Evolutionary conservation across 192 early-diverging fungal genomes (phyloP).

Genomic region (Podochytrium sp.): DNA sequence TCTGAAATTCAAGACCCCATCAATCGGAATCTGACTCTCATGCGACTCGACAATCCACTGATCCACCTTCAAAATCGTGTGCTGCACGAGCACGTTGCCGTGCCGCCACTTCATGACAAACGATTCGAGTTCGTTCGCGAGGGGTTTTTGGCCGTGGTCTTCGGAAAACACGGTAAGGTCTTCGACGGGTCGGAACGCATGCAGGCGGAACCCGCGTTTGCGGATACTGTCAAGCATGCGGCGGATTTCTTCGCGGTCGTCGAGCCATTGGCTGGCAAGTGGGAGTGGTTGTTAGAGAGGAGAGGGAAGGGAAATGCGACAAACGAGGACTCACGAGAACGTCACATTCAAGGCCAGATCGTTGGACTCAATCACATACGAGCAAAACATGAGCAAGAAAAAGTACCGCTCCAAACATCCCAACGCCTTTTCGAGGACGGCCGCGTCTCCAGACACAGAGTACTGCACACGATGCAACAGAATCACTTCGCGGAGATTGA

Average conservation of each 20-base stretch:
- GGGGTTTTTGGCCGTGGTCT: conserved; percentile 23
- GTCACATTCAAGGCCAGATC: conserved; percentile 6
- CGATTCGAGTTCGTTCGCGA: conserved; percentile 55
- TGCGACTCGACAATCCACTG: conserved; percentile 47
- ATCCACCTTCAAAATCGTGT: conserved; percentile 68
- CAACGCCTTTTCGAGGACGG: conserved; percentile 46
- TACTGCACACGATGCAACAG: conserved; percentile 61
- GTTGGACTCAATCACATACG: conserved; percentile 52
- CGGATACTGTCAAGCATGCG: conserved; percentile 58
- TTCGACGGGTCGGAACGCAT: conserved; percentile 62
- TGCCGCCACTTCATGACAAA: conserved; percentile 59
- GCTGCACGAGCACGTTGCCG: conserved; percentile 57
- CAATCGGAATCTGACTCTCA: conserved; percentile 34
- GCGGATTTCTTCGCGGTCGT: conserved; percentile 52
- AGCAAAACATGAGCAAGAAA: conserved; percentile 57
- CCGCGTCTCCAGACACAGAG: conserved; percentile 42
- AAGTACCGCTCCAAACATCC: conserved; percentile 64
- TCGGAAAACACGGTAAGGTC: conserved; percentile 52
- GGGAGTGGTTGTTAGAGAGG: not conserved
- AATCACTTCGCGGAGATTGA: conserved; percentile 64
- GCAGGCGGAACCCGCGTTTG: conserved; percentile 43
- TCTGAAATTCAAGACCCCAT: conserved; percentile 62
- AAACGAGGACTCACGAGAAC: conserved; percentile 3
- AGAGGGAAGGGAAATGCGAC: not conserved
- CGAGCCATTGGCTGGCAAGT: conserved; percentile 41